A percentile compares a stretch with the other conserved stretches of the same genome.
Evolutionary conservation across 345 rosid genomes (phyloP).

Genomic region (Eucalyptus camaldulensis): DNA sequence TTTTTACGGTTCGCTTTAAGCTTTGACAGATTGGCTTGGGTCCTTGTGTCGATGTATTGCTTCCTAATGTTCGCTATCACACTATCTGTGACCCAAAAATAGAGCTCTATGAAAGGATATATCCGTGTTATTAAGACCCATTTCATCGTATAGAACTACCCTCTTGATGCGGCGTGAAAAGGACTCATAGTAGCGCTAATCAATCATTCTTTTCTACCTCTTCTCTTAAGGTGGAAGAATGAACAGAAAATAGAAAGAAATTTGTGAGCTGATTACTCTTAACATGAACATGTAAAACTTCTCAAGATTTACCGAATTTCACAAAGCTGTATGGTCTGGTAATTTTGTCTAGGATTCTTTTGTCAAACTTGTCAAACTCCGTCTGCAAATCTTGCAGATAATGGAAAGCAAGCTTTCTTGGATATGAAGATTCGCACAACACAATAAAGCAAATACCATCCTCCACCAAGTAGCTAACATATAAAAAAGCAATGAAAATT

Average conservation of each 20-base stretch:
- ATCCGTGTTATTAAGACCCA: background rate
- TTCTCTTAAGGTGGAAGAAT: background rate
- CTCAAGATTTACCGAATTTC: constrained; percentile 19
- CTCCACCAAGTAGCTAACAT: constrained; percentile 32
- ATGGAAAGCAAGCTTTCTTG: constrained; percentile 55
- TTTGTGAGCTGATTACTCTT: background rate
- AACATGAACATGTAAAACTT: background rate
- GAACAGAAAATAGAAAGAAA: background rate
- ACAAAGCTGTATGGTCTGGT: constrained; percentile 41
- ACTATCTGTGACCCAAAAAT: constrained; percentile 3
- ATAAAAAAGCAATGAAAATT: background rate
- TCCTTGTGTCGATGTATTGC: constrained; percentile 46
- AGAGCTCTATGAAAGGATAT: background rate
- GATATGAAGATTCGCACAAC: constrained; percentile 47
- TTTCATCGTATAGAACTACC: background rate
- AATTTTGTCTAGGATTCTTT: constrained; percentile 8
- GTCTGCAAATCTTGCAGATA: constrained; percentile 37
- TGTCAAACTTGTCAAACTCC: constrained; percentile 33
- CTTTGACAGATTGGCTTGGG: constrained; percentile 41
- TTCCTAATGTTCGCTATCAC: constrained; percentile 33
- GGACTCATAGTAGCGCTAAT: background rate
- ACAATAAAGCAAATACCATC: constrained; percentile 40
- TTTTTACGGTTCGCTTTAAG: constrained; percentile 19
- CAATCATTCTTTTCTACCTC: background rate
- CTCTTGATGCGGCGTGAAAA: background rate